Conservation (phyloP, 2,329 filamentous ascomycete genomes). For the Colletotrichum kahawae region DNA sequence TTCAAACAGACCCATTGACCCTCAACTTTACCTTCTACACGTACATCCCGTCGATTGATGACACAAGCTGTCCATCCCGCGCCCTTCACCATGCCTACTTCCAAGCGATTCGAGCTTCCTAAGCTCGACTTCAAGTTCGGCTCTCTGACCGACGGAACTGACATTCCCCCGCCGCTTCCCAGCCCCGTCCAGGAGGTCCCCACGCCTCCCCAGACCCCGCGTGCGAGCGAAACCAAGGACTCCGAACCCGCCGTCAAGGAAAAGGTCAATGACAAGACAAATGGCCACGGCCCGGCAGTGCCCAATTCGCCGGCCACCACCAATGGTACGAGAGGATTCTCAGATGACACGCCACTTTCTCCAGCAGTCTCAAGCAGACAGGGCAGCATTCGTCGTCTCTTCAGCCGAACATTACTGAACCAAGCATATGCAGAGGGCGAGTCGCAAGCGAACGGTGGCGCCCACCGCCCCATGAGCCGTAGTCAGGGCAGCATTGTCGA, state of each 20-base stretch:
- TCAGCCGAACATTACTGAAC: constrained; percentile 62
- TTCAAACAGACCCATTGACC: neutral
- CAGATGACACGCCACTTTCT: constrained; percentile 57
- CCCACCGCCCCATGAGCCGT: constrained; percentile 55
- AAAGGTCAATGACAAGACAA: constrained; percentile 24
- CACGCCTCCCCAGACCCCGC: constrained; percentile 44
- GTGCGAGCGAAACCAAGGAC: constrained; percentile 28
- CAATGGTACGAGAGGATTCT: constrained; percentile 52
- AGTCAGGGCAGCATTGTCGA: constrained; percentile 53
- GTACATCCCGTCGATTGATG: constrained; percentile 13
- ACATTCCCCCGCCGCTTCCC: constrained; percentile 63
- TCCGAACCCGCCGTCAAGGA: constrained; percentile 20
- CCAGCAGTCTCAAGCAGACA: constrained; percentile 56
- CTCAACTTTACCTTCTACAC: neutral
- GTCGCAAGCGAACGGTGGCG: constrained; percentile 41
- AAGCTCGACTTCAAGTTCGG: constrained; percentile 63
- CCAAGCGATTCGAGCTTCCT: constrained; percentile 59
- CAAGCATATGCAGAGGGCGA: constrained; percentile 56
- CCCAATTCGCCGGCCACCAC: constrained; percentile 23
- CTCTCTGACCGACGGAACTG: constrained; percentile 64
- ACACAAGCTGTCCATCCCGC: neutral
- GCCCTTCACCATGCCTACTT: constrained; percentile 6
- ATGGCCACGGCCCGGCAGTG: constrained; percentile 25
- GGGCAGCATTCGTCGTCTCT: constrained; percentile 62
- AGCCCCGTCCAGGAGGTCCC: constrained; percentile 57